Conservation (phyloP, 208 protist genomes). For the Trypanosoma scelopori region DNA sequence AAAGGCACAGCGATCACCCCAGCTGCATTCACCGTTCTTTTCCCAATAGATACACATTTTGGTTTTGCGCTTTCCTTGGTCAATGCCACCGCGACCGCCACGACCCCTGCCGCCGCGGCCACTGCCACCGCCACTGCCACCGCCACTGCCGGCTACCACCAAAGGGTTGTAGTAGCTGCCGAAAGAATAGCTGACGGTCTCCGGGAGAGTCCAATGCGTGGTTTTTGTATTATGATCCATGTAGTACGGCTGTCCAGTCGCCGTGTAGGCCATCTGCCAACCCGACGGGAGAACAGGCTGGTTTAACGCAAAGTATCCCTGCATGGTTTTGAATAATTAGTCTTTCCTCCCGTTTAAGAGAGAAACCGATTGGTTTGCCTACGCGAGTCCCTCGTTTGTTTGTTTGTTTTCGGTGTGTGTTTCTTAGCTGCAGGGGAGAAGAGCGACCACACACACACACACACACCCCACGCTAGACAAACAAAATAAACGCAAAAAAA, state of each 20-base stretch:
- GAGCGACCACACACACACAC: no score
- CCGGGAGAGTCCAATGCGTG: constrained; percentile 73
- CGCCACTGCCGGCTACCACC: constrained; percentile 24
- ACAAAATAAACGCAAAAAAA: no score
- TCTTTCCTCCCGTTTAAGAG: neutral
- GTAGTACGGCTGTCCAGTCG: constrained; percentile 74
- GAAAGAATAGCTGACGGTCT: constrained; percentile 35
- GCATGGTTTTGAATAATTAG: constrained; percentile 32
- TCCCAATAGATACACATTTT: constrained; percentile 90
- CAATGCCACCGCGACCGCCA: constrained; percentile 53
- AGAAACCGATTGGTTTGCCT: constrained; percentile 16
- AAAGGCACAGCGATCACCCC: constrained; percentile 68
- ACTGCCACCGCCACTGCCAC: constrained; percentile 25
- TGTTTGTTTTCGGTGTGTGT: no score
- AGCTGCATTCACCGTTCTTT: constrained; percentile 72
- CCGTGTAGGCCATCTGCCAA: constrained; percentile 78
- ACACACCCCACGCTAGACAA: no score
- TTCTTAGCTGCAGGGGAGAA: no score
- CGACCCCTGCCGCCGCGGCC: constrained; percentile 29
- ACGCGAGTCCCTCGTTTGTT: no score
- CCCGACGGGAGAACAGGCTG: constrained; percentile 61
- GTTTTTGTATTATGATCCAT: constrained; percentile 89
- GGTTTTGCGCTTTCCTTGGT: constrained; percentile 77
- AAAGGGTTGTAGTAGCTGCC: constrained; percentile 28
- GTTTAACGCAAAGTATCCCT: constrained; percentile 55